Evolutionary conservation across 306 rosid genomes (phyloP), one percentile per base, ranked within the genome.

Genomic region (Corylus americana): DNA sequence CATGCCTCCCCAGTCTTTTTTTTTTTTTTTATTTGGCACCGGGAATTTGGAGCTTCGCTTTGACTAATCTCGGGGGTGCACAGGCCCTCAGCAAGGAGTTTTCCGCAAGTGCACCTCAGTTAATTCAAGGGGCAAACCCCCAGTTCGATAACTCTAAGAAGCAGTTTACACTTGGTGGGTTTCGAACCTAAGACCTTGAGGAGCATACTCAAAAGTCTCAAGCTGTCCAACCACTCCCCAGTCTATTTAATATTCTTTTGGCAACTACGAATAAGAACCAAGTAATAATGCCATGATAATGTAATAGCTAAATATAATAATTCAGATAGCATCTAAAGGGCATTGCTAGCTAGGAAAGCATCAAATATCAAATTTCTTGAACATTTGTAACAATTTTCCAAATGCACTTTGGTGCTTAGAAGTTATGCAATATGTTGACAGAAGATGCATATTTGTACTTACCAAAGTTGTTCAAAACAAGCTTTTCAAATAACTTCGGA

Each of bases 401-500:
- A 42, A 68, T 68, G 53, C 72, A 68, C 20, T 68, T n/a, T 55
- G 53, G n/a, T 73, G 20, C 16, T 37, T 11, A 49, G 57, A 16
- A 18, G 14, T 48, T 27, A 18, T 25, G 29, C 29, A 79, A 72
- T 11, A 14, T 55, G 62, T 55, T 53, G 42, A 29, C 70, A 11
- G 68, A 70, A 62, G 57, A 47, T 27, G 35, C 58, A 70, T 29
- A 20, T 35, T 35, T 17, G 71, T 63, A 83, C 96, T 88, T 77
- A 92, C 97, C 68, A 51, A 90, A 94, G 90, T 91, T 90, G 85
- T 92, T 91, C 58, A 91, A 22, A 83, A 91, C 86, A 70, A 92
- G 98, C 76, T 90, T 94, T 80, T 90, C 91, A 16, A 82, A 74
- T 81, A 94, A 85, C 78, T 86, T 78, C 39, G 90, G 87, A 51